Evolutionary conservation across 2,329 filamentous ascomycete species (phyloP), one percentile per base, ranked within the genome.

Genomic region (Alternaria gaisen): DNA sequence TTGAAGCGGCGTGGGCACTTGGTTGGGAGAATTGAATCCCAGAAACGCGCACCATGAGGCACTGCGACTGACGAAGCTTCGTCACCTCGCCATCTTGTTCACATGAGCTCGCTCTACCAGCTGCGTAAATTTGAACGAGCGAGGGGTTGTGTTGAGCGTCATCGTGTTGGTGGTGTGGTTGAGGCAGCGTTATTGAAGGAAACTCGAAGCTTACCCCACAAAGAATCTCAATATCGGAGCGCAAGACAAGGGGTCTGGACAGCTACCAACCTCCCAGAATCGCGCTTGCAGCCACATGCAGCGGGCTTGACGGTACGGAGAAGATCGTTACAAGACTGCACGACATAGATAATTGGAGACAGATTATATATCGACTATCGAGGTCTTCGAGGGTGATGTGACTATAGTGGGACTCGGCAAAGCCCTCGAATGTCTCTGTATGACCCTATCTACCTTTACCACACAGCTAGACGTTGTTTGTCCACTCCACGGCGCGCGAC

Each of bases 161-260:
- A 20, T 26, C 24, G 38, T 47, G 38, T 52, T 54, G 22, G 54
- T 64, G 26, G 38, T 56, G 58, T 58, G 53, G 46, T 51, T 47
- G 42, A 42, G 60, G 51, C 38, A 44, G 32, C 28, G 43, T 20
- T 43, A 48, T 57, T 34, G 32, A 30, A 41, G 43, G 50, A 56
- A 54, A 42, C 36, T 56, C 30, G 46, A 61, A 53, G 51, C 51
- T 53, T 52, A 52, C 56, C 55, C 55, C 64, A 65, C 60, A 46
- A n/a, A 22, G 56, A 62, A 46, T 46, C 24, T 51, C 32, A 48
- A 46, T 43, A 30, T 43, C 43, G 46, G 26, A 34, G 42, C 32
- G 32, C 46, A 34, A 52, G 41, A 26, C 34, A 60, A 46, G 46
- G 46, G 38, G 46, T 16, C 28, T 42, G 44, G 20, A 48, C 46